Conservation (phyloP, 306 rosid species). For the Crotalaria pallida region DNA sequence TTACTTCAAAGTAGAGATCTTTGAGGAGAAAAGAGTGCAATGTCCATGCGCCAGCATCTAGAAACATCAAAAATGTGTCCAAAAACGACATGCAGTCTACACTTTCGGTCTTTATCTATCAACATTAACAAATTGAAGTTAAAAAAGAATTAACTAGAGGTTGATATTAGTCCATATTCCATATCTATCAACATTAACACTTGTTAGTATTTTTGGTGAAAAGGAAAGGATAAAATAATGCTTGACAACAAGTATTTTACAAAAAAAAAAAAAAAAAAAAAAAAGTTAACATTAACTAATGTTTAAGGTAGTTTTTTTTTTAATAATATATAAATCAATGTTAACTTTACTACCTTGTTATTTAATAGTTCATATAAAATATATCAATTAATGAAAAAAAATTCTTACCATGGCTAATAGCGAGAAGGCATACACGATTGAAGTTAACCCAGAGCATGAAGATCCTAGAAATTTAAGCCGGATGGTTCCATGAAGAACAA, state of each 20-base stretch:
- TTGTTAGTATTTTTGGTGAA: no score
- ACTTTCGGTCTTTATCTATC: slow-evolving; percentile 33
- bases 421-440: slow-evolving; percentile 49
- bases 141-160: neutral
- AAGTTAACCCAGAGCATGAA: slow-evolving; percentile 33
- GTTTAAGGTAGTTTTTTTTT: no score
- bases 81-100: slow-evolving; percentile 48
- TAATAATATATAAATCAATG: no score
- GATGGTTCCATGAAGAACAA: slow-evolving; percentile 31
- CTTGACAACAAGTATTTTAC: no score
- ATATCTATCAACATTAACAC: no score
- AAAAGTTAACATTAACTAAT: no score
- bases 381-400: neutral
- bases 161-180: neutral
- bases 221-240: no score
- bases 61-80: slow-evolving; percentile 36
- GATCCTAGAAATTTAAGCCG: slow-evolving; percentile 40
- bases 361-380: no score
- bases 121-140: neutral
- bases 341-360: no score
- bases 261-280: no score
- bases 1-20: slow-evolving; percentile 42
- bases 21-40: slow-evolving; percentile 33
- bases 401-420: slow-evolving; percentile 37
- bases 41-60: slow-evolving; percentile 46